Conservation (phyloP, 2,329 filamentous ascomycete species). For the Fusarium sp. region DNA sequence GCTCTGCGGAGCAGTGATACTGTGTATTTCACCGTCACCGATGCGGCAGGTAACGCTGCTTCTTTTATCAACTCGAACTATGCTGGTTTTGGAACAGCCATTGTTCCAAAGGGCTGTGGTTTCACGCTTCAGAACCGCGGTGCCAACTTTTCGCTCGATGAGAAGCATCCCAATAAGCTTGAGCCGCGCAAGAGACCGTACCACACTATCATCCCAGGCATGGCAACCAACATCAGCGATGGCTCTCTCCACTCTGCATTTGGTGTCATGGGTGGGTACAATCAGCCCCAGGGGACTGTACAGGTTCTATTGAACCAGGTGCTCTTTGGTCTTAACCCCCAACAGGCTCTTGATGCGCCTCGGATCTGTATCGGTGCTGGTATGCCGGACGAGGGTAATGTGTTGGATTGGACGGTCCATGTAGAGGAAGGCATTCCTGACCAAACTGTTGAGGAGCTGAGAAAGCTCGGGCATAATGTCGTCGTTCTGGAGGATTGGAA, state of each 20-base stretch:
- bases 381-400: conserved; percentile 71
- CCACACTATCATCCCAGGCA: conserved; percentile 95
- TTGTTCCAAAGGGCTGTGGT: conserved; percentile 87
- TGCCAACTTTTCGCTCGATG: conserved; percentile 82
- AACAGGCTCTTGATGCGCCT: conserved; percentile 90
- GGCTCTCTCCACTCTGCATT: conserved; percentile 85
- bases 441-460: conserved; percentile 76
- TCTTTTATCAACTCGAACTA: conserved; percentile 98
- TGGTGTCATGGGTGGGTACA: conserved; percentile 98
- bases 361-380: conserved; percentile 88
- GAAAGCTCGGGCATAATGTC: conserved; percentile 78
- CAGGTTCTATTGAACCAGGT: conserved; percentile 93
- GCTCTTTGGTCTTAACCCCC: conserved; percentile 83
- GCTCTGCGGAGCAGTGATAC: conserved; percentile 91
- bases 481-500: conserved; percentile 74
- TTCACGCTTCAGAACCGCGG: conserved; percentile 97
- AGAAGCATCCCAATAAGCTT: conserved; percentile 82
- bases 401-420: conserved; percentile 75
- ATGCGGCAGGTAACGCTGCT: conserved; percentile 86
- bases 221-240: conserved; percentile 84
- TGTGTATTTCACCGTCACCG: conserved; percentile 91
- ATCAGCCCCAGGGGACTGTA: conserved; percentile 97
- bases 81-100: conserved; percentile 86
- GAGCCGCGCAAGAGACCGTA: conserved; percentile 90
- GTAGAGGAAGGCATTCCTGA: conserved; percentile 85